Evolutionary conservation across 352 stramenopile species (phyloP).

Genomic region (Halophytophthora polymorphica): DNA sequence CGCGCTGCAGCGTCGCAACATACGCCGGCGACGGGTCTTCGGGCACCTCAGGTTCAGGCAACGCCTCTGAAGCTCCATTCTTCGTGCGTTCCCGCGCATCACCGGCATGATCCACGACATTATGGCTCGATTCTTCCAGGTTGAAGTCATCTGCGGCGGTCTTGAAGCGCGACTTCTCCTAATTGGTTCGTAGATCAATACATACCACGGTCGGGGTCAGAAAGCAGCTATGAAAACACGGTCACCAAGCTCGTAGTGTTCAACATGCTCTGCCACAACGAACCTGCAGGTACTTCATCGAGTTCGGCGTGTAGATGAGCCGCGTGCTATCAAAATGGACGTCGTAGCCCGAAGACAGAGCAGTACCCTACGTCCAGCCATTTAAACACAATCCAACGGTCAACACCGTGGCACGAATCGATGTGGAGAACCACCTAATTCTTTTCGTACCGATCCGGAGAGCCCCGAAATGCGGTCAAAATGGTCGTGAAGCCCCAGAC

Average conservation of each 20-base stretch:
- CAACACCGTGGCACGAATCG: neutral
- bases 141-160: neutral
- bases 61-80: constrained; percentile 3
- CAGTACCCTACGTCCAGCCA: constrained; percentile 31
- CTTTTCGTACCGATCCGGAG: constrained; percentile 27
- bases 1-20: constrained; percentile 32
- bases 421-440: neutral
- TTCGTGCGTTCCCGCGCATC: constrained; percentile 19
- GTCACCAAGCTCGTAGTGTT: neutral
- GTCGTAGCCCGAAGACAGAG: constrained; percentile 62
- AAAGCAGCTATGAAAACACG: neutral
- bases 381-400: neutral
- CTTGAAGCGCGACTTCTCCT: constrained; percentile 29
- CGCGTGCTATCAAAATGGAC: constrained; percentile 56
- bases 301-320: constrained; percentile 63
- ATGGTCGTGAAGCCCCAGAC: constrained; percentile 15
- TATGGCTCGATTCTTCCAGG: constrained; percentile 4
- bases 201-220: constrained; percentile 4
- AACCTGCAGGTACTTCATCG: constrained; percentile 70
- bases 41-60: constrained; percentile 15
- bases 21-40: constrained; percentile 28
- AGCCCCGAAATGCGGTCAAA: constrained; percentile 23
- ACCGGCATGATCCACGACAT: constrained; percentile 18
- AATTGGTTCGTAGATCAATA: neutral
- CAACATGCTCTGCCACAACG: neutral